phyloP scores from a whole-genome alignment of 2,329 filamentous ascomycete genomes.

The Dendryphion nanum region DNA sequence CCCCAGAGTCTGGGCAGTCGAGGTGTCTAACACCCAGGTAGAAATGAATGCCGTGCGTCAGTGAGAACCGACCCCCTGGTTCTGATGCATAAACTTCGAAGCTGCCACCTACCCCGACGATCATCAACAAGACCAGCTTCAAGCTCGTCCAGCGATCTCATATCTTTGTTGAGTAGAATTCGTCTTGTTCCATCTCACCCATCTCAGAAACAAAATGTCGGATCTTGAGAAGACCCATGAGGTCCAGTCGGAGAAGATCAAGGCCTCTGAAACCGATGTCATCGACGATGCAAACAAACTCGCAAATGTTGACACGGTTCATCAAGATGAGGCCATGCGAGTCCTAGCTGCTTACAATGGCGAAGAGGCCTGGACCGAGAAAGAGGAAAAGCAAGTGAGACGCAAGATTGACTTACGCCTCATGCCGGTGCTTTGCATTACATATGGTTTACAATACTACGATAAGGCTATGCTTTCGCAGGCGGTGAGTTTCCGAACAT shows the following conservation, averaged over 20 bases:
- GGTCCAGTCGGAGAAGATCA: constrained; percentile 9
- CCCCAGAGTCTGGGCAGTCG: constrained; percentile 4
- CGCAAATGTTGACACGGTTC: constrained; percentile 9
- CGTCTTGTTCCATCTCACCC: background rate
- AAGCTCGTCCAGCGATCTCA: background rate
- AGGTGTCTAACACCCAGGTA: too few relatives aligned
- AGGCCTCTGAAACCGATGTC: background rate
- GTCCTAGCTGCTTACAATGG: constrained; percentile 44
- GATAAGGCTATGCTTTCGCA: constrained; percentile 52
- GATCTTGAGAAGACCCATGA: constrained; percentile 12
- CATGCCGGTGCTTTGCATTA: constrained; percentile 23
- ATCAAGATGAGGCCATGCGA: constrained; percentile 23
- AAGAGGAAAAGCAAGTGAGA: constrained; percentile 29
- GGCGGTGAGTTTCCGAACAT: constrained; percentile 38
- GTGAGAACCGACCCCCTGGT: constrained; percentile 7
- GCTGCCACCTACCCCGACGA: constrained; percentile 8
- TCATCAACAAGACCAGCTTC: constrained; percentile 2
- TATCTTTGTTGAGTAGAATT: background rate
- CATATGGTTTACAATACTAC: constrained; percentile 30
- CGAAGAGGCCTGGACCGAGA: constrained; percentile 45
- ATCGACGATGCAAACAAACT: constrained; percentile 6
- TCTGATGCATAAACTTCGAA: constrained; percentile 15
- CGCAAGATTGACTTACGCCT: constrained; percentile 20
- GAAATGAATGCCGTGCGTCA: constrained; percentile 3
- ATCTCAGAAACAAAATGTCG: constrained; percentile 9